Base-by-base conservation (phyloP, 352 stramenopile genomes). In the Phytophthora pisi region DNA sequence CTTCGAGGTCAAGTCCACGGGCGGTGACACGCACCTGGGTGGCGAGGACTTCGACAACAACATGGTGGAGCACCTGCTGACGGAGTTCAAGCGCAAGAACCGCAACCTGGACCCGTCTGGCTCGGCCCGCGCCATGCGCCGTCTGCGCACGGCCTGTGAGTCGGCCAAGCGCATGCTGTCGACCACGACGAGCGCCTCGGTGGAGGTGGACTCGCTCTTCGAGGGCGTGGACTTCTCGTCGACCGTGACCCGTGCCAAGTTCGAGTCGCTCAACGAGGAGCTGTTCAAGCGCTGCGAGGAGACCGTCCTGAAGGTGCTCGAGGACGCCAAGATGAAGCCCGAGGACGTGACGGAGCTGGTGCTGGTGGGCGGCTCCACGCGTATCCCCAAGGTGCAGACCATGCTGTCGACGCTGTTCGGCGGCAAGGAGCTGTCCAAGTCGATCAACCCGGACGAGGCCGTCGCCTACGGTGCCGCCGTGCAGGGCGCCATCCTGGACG, bases 101-200 rank as follows among this genome's bases (percentile, higher is more conserved):
- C 72, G 79, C 34, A 84, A 77, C 54, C 93, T 98, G 69, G 94
- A 98, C 76, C 89, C 98, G 38, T 91, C 69, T 8, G 63, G 69
- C 15, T 97, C 97, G 79, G 70, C 97, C 57, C 91, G 96, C 77
- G 90, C 96, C 55, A 93, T 98, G 75, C 92, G 95, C 66, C 92
- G 96, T 88, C 90, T 99, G 24, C 92, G 96, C 55, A 99, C 96
- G 63, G 95, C 95, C 28, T 99, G 96, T 86, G 97, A 99, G 86
- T 95, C 96, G 65, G 97, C 97, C n/a, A 99, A 99, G 91, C 89
- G 94, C 57, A 97, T 96, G 64, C 82, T 99, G n/a, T 98, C 93
- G 8, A 91, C 83, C 28, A 97, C 90, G 13, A 98, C 92, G n/a
- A 84, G 89, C 57, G 93, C 94, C 11, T 92, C 95, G 64, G 95